Evolutionary conservation across 352 stramenopile genomes (phyloP).

Genomic region (Phytopythium litorale): DNA sequence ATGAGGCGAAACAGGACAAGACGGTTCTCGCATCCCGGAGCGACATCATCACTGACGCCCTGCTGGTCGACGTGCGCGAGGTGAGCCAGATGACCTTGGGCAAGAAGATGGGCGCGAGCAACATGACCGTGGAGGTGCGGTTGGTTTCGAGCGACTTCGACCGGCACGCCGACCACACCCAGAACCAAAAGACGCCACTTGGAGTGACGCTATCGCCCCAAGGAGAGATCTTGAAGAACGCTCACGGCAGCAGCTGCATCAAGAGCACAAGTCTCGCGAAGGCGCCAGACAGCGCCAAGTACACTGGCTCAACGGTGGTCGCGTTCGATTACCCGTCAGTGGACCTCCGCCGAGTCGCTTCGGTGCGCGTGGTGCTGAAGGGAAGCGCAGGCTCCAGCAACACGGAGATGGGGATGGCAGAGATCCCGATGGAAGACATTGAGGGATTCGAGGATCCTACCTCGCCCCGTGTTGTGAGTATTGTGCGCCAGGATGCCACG

Average conservation of each 20-base stretch:
- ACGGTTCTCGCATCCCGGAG: conserved; percentile 14
- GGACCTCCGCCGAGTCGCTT: conserved; percentile 41
- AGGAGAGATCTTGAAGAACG: conserved; percentile 44
- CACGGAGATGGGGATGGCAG: conserved; percentile 28
- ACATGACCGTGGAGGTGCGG: conserved; percentile 37
- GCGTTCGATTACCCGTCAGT: conserved; percentile 32
- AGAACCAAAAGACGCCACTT: conserved; percentile 30
- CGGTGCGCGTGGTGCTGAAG: conserved; percentile 27
- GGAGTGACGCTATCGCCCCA: conserved; percentile 27
- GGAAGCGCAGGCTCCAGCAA: conserved; percentile 16
- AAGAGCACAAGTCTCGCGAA: conserved; percentile 22
- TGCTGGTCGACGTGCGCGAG: conserved; percentile 40
- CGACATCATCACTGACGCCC: conserved; percentile 44
- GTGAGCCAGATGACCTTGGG: conserved; percentile 45
- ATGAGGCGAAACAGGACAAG: conserved; percentile 10
- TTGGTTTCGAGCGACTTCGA: conserved; percentile 52
- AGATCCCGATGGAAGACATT: conserved; percentile 22
- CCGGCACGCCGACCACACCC: conserved; percentile 13
- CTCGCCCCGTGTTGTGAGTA: conserved; percentile 17
- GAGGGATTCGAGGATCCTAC: background rate
- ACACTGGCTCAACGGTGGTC: background rate
- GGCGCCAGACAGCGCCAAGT: conserved; percentile 5
- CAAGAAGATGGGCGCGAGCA: conserved; percentile 19
- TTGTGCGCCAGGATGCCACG: conserved; percentile 21
- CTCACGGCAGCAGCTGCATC: conserved; percentile 19